Evolutionary conservation across 176 grass and related monocot genomes (phyloP).

Genomic region (Rhynchospora tenuis): DNA sequence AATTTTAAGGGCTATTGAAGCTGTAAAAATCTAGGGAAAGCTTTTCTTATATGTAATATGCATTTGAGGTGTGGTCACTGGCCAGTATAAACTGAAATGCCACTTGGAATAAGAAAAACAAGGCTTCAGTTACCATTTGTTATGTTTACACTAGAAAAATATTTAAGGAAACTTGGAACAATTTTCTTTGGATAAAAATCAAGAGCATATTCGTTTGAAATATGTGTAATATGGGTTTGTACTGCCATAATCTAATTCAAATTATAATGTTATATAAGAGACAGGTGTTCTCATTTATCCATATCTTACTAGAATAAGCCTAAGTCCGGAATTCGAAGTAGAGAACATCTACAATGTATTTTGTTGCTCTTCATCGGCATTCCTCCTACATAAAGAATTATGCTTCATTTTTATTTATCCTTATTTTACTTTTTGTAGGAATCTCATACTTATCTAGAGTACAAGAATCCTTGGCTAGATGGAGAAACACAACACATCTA

Average conservation of each 20-base stretch:
- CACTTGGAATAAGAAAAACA: background rate
- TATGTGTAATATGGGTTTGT: background rate
- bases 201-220: background rate
- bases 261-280: background rate
- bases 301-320: background rate
- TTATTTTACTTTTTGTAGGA: slow-evolving; percentile 41
- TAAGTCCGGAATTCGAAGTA: background rate
- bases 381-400: background rate
- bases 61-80: background rate
- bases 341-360: background rate
- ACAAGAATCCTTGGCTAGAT: slow-evolving; percentile 74
- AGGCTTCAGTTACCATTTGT: background rate
- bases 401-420: background rate
- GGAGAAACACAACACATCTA: slow-evolving; percentile 36
- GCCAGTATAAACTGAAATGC: background rate
- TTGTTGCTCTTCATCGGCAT: background rate
- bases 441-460: slow-evolving; percentile 94
- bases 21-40: background rate
- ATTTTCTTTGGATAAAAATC: background rate
- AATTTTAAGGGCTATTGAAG: slow-evolving; percentile 8
- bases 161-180: background rate
- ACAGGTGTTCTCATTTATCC: background rate
- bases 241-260: background rate
- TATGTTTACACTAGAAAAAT: background rate
- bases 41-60: background rate